Base-by-base conservation (phyloP, 2,329 filamentous ascomycete genomes). In the Talaromyces albobiverticillius region DNA sequence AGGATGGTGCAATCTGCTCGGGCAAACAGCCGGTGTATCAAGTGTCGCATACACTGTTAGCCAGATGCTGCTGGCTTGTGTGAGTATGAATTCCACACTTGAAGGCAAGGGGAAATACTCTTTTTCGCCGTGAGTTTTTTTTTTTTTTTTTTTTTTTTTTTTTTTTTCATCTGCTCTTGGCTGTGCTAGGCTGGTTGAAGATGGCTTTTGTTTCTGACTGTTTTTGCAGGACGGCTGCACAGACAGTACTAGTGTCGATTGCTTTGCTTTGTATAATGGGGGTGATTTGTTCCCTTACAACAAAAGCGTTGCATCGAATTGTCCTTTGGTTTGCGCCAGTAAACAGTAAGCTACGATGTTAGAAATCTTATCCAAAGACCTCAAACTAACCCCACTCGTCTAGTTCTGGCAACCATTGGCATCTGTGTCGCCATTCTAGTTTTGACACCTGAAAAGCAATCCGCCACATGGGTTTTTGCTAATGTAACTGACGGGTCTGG, bases 291-390 rank as follows among this genome's bases (percentile, higher is more conserved):
- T 86, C 83, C 0, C 71, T 86, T 45, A 82, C 81, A 0, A 86
- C 83, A 0, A 80, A 78, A 60, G 79, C 74, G 51, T 71, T 86
- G 11, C 82, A 86, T 62, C 74, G 76, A 46, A 81, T 85, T 45
- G 76, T 86, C 45, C 67, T 83, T 9, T 86, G 82, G 82, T 86
- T 86, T 64, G 83, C 83, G 8, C 84, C 84, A 1, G 85, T 86
- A 59, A 86, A 86, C 61, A 79, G 80, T 82, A 70, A 54, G 71
- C 29, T 41, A 20, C 53, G 25, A 56, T 59, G 16, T 32, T 2
- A 3, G 2, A 4, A 3, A 14, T n/a, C 16, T 7, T 14, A 43
- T 46, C 55, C 13, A 53, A 50, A 32, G 23, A 14, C 10, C 13
- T 3, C 34, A 16, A 34, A 16, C 50, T 52, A 20, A 52, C 16